A percentile compares a stretch with the other conserved stretches of the same genome.
These are phyloP conservation scores for Kodamaea anthophila DNA, from an alignment of 1,139 yeast genomes.

Conservation along the genomic window DNA sequence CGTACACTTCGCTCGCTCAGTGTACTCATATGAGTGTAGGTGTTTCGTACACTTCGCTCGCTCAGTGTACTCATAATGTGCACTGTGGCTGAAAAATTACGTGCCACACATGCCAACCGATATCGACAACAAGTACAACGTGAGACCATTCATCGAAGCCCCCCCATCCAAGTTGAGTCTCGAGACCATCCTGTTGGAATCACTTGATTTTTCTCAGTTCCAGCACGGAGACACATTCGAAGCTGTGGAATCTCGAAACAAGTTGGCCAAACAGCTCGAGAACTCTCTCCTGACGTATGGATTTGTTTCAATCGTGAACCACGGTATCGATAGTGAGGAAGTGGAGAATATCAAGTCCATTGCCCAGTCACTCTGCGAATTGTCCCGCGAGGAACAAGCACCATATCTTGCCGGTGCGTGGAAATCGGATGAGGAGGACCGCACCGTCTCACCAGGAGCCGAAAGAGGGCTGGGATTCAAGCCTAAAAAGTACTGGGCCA, in stretches of 20 bases:
- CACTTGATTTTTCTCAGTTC: constrained; percentile 16
- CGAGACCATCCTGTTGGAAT: constrained; percentile 13
- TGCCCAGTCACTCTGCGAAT: constrained; percentile 19
- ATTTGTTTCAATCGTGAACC: constrained; percentile 17
- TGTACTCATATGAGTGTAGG: too few relatives aligned
- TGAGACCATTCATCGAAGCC: constrained; percentile 19
- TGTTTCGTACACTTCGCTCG: too few relatives aligned
- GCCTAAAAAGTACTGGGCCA: constrained; percentile 27
- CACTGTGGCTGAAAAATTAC: too few relatives aligned
- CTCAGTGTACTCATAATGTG: too few relatives aligned
- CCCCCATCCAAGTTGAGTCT: constrained; percentile 10
- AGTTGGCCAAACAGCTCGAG: constrained; percentile 17
- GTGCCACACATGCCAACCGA: constrained; percentile 5
- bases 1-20: too few relatives aligned
- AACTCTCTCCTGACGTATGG: constrained; percentile 19
- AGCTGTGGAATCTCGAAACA: constrained; percentile 9
- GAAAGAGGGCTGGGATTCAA: constrained; percentile 27
- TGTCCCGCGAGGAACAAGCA: constrained; percentile 16
- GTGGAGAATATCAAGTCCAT: constrained; percentile 16
- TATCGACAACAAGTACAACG: constrained; percentile 16
- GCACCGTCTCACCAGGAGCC: constrained; percentile 14
- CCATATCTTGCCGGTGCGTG: constrained; percentile 22
- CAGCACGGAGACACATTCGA: constrained; percentile 14
- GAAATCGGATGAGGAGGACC: constrained; percentile 11
- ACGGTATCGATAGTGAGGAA: constrained; percentile 15